A percentile compares a stretch with the other conserved stretches of the same genome.
Evolutionary conservation across 345 rosid genomes (phyloP).

Genomic region (Aegle marmelos): DNA sequence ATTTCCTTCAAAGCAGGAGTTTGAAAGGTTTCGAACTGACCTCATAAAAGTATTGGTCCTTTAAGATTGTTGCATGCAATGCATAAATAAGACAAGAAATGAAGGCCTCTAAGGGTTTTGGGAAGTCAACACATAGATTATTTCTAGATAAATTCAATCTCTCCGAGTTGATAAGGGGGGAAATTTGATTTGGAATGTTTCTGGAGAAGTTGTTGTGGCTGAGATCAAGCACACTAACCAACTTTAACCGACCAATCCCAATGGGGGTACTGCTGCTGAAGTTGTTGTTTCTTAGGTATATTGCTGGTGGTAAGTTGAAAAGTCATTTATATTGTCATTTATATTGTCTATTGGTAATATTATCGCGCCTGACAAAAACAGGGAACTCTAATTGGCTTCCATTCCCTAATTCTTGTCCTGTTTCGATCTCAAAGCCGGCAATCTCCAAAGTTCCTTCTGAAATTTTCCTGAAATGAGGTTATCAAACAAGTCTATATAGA

Average conservation of each 20-base stretch:
- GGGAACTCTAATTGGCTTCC: slow-evolving; percentile 5
- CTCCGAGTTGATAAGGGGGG: background rate
- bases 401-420: background rate
- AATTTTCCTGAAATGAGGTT: slow-evolving; percentile 1
- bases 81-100: slow-evolving; percentile 5
- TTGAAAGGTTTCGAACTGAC: background rate
- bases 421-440: background rate
- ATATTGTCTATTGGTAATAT: background rate
- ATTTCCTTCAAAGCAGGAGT: background rate
- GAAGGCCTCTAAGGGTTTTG: background rate
- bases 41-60: slow-evolving; percentile 10
- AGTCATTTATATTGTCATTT: no score
- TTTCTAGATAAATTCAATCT: background rate
- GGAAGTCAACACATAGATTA: background rate
- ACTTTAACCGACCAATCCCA: slow-evolving; percentile 8
- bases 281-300: slow-evolving; percentile 11
- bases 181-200: slow-evolving; percentile 5
- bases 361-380: background rate
- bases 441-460: background rate
- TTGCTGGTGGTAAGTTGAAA: background rate
- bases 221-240: background rate
- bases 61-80: background rate
- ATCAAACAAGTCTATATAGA: slow-evolving; percentile 5
- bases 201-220: slow-evolving; percentile 1
- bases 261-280: background rate